A percentile compares a stretch with the other conserved stretches of the same genome.
Evolutionary conservation across 768 basidiomycete genomes (phyloP).

Genomic region (Naematelia aurantialba): DNA sequence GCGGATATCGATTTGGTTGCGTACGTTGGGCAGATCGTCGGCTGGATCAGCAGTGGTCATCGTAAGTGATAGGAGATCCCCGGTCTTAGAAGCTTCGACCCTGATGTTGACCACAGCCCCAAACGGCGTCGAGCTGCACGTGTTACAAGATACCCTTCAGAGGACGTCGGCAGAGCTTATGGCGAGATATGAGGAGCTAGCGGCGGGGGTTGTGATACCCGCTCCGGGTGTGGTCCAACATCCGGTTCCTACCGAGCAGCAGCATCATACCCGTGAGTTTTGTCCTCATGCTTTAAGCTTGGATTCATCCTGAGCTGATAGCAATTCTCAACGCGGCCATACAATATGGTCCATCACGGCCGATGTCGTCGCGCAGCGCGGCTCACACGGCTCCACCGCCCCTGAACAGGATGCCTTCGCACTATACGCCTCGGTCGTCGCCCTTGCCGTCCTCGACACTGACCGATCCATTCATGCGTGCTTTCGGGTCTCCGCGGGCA

Average conservation of each 20-base stretch:
- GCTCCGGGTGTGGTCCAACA: not conserved
- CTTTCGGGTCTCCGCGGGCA: not conserved
- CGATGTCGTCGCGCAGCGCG: not conserved
- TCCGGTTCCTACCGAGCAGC: not conserved
- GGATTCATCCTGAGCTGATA: too few species aligned
- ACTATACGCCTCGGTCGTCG: not conserved
- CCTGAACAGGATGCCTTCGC: not conserved
- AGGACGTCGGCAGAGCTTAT: constrained; percentile 11
- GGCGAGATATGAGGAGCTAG: constrained; percentile 15
- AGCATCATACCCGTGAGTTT: too few species aligned
- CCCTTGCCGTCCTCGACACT: not conserved
- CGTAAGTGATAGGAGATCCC: constrained; percentile 20
- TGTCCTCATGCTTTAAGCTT: too few species aligned
- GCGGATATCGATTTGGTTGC: constrained; percentile 27
- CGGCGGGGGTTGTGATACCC: constrained; percentile 9
- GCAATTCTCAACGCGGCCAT: too few species aligned
- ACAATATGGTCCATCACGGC: not conserved
- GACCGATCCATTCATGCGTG: not conserved
- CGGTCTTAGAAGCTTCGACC: too few species aligned
- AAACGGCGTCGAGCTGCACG: constrained; percentile 1
- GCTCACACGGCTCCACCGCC: not conserved
- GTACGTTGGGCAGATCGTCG: constrained; percentile 25
- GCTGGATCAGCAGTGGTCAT: constrained; percentile 20
- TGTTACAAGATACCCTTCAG: constrained; percentile 16
- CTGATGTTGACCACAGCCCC: constrained; percentile 1